Base-by-base conservation (phyloP, 1,284 basidiomycete species). In the Cystobasidium slooffiae region DNA sequence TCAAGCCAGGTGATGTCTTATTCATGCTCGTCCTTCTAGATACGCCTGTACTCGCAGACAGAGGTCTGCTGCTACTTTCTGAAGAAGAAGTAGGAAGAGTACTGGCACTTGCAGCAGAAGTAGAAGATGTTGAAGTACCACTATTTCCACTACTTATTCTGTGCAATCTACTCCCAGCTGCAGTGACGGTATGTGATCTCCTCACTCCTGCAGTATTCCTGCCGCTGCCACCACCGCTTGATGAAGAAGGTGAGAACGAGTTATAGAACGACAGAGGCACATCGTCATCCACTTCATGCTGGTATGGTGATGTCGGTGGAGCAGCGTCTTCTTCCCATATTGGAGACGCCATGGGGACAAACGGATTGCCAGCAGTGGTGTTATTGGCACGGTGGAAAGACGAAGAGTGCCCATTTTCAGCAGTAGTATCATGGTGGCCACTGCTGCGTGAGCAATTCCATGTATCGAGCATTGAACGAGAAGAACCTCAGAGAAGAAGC, bases 101-200 rank as follows among this genome's bases (percentile, higher is more conserved):
- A 56, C 39, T 56, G 55, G 55, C 16, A 56, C 22, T 31, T 18
- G 24, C 39, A 31, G 16, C 41, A 16, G 49, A 16, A 1, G 49
- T 41, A 20, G 59, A 20, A 1, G 44, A 47, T 22, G 61, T 9
- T 22, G 9, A 7, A 22, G 37, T 22, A 2, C 43, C 31, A 43
- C 61, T 63, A n/a, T 24, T 51, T 10, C 61, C 61, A 41, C 59
- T 62, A 37, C 41, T 62, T 14, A 63, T 63, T 24, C 61, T 47
- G 61, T 63, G 47, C 61, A 63, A n/a, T 18, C 61, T 37, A 24
- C 61, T 63, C 43, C 61, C 61, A 49, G 61, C 44, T 31, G 61
- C 61, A n/a, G 61, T 63, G 44, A 63, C 61, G 16, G 61, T 63
- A 9, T 63, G 61, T 20, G 61, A 63, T 24, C 61, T 47, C 20